Evolutionary conservation across 78 protist genomes (phyloP), one percentile per base, ranked within the genome.

Genomic region (Bigelowiella natans): DNA sequence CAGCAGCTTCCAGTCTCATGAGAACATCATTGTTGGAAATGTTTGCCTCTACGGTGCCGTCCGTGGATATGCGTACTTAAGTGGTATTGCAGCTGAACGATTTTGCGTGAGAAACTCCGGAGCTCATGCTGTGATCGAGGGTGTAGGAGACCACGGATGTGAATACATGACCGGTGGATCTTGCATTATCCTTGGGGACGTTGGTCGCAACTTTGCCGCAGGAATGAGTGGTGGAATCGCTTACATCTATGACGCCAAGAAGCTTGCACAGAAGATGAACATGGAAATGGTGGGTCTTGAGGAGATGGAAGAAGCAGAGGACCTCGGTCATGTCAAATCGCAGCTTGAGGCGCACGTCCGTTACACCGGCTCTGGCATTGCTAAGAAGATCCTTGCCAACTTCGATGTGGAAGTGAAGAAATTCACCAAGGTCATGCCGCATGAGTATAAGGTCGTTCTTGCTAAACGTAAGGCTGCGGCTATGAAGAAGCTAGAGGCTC

Each of bases 141-240:
- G 96, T 2, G 91, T 92, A 1, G 97, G 97, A 40, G 96, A 94
- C 90, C 97, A 96, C 93, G 95, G 96, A 38, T 95, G 96, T 88
- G 97, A 96, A 90, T 96, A 96, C 94, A 96, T 96, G 97, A 96
- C 97, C 28, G 97, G 96, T 29, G 97, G 97, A 2, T 36, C 88
- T 1, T 95, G 93, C 3, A 94, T 94, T 2, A 40, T 94, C 0
- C 96, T 96, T 31, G 97, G 97, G 30, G 30, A 11, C 18, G 85
- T 92, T 0, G 96, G 95, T 0, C 39, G 94, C 87, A 96, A 96
- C 91, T 93, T 95, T 28, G 97, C 93, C 0, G 97, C 97, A 0
- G 97, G 97, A 37, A 94, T 94, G 97, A 89, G 94, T n/a, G 97
- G 97, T 29, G 96, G 96, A 30, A 89, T 90, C 51, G 96, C 95